phyloP scores from a whole-genome alignment of 176 grass and related monocot genomes.

The Carex cristatella region DNA sequence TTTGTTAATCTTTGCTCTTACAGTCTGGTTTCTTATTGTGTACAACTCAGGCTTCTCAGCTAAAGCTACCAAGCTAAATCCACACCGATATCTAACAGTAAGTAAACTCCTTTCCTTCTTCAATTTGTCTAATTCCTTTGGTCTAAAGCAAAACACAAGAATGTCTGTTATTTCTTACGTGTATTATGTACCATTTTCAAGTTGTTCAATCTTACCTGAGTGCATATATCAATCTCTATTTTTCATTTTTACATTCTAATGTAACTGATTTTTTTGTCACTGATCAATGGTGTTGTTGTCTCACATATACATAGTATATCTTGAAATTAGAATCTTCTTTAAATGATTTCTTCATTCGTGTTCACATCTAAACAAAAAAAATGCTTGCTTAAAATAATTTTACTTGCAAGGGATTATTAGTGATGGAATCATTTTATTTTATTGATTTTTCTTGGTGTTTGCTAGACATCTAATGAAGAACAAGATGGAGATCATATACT shows the following conservation, averaged over 20 bases:
- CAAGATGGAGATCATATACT: background rate
- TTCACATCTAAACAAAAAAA: background rate
- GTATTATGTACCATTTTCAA: background rate
- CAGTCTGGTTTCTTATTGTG: background rate
- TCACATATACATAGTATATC: background rate
- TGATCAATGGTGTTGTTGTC: background rate
- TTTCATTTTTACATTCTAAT: background rate
- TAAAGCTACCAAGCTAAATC: background rate
- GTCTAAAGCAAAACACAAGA: background rate
- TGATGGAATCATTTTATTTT: background rate
- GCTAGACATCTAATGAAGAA: background rate
- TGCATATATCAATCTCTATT: background rate
- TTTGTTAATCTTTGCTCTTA: background rate
- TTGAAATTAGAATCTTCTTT: background rate
- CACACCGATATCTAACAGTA: background rate
- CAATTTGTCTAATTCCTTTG: background rate
- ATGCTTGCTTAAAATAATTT: background rate
- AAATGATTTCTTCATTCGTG: background rate
- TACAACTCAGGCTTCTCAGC: background rate
- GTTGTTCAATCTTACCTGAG: background rate
- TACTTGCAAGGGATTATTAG: background rate
- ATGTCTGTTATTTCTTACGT: background rate
- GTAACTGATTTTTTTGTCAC: background rate
- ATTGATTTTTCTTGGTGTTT: background rate
- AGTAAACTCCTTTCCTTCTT: background rate